Evolutionary conservation across 208 protist species (phyloP).

Genomic region (Leishmania mexicana): DNA sequence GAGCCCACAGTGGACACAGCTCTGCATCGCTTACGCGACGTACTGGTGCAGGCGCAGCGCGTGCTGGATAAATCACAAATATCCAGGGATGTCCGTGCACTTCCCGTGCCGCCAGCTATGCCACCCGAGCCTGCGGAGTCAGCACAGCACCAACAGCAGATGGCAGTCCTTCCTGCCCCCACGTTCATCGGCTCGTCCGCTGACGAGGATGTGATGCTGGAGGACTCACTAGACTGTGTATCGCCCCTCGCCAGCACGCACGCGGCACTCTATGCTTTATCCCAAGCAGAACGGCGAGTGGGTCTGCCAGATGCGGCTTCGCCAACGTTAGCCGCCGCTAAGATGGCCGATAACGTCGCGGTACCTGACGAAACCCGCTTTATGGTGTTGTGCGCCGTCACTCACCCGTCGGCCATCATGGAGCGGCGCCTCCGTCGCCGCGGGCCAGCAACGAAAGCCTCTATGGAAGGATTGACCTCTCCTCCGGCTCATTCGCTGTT

Average conservation of each 20-base stretch:
- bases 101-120: constrained; percentile 10
- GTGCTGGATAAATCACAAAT: constrained; percentile 17
- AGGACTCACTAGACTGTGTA: constrained; percentile 16
- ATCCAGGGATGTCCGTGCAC: neutral
- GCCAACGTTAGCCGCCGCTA: too few species aligned
- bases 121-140: neutral
- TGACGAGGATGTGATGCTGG: neutral
- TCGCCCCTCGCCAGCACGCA: constrained; percentile 10
- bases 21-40: constrained; percentile 36
- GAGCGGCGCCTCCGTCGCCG: constrained; percentile 12
- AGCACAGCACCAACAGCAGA: neutral
- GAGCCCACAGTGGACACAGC: constrained; percentile 17
- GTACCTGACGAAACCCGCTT: constrained; percentile 17
- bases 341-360: neutral
- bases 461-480: neutral
- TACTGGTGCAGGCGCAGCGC: constrained; percentile 39
- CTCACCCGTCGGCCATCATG: constrained; percentile 3
- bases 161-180: neutral
- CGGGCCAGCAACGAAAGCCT: neutral
- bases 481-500: neutral
- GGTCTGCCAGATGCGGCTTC: neutral
- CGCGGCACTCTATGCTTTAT: neutral
- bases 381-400: constrained; percentile 25
- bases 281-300: neutral
- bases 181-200: neutral